phyloP scores from a whole-genome alignment of 2,329 filamentous ascomycete species.

The Trichophyton equinum region DNA sequence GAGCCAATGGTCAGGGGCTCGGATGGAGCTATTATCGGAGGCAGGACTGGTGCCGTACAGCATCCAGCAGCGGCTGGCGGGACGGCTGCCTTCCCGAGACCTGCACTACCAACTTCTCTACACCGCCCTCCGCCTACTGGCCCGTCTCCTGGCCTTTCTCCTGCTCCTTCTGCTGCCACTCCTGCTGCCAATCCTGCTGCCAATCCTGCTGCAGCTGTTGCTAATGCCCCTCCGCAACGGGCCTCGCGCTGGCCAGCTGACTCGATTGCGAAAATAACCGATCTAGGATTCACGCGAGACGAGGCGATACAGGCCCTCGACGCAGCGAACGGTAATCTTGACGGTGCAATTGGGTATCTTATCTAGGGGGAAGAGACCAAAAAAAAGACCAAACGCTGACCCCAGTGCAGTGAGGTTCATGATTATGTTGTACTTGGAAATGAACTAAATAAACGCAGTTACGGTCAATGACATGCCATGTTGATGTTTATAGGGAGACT shows the following conservation, averaged over 20 bases:
- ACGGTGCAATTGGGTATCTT: conserved; percentile 73
- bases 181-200: not conserved
- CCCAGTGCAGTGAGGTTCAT: too few relatives aligned
- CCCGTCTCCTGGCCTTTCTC: too few relatives aligned
- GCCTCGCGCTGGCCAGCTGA: conserved; percentile 40
- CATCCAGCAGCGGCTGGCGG: conserved; percentile 22
- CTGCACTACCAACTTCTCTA: conserved; percentile 16
- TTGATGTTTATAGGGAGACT: too few relatives aligned
- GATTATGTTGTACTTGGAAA: too few relatives aligned
- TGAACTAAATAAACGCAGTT: not conserved
- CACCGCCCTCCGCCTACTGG: not conserved
- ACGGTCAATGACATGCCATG: not conserved
- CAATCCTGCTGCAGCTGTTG: not conserved
- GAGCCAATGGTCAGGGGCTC: conserved; percentile 79
- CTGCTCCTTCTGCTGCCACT: too few relatives aligned
- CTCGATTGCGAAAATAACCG: conserved; percentile 61
- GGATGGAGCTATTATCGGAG: conserved; percentile 78
- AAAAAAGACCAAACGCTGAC: not conserved
- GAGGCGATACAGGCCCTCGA: conserved; percentile 70
- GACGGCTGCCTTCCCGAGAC: conserved; percentile 11
- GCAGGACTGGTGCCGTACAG: conserved; percentile 57
- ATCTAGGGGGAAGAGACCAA: conserved; percentile 30
- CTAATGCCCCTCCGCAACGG: not conserved
- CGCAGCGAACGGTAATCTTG: conserved; percentile 72
- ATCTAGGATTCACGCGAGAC: conserved; percentile 63